Base-by-base conservation (phyloP, 768 basidiomycete genomes). In the Hygrophorus russula region DNA sequence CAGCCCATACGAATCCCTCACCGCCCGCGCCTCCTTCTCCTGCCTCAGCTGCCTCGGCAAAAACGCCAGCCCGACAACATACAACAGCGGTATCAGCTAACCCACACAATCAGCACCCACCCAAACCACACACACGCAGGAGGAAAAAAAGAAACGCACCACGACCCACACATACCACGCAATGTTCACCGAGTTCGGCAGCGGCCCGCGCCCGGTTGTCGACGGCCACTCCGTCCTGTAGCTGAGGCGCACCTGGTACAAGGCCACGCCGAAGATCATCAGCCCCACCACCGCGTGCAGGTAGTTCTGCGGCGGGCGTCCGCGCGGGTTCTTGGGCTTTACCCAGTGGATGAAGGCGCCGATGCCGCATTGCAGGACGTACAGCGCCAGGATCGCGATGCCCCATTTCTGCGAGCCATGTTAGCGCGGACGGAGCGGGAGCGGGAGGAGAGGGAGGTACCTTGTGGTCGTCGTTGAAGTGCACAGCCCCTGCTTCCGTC, bases 221-320 rank as follows among this genome's bases (percentile, higher is more conserved):
- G 46, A 53, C 0, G 65, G 60, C 77, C 77, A 81, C 53, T 80
- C 76, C 5, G 42, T 38, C 24, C 59, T 56, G 53, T 63, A 74
- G 2, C 74, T 74, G 13, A 57, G 59, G 36, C 66, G 59, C 12
- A 72, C 71, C 55, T 77, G 72, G 48, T 67, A 74, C 36, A 72
- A 59, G 18, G 73, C 64, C 8, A 76, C 57, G 5, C 53, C 70
- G 41, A 80, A 67, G 39, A 73, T 67, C 8, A 63, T 37, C 24
- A 80, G 51, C 0, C 78, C 80, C 1, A 78, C 43, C 11, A 74
- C 45, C 10, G 73, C 77, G 51, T 82, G 79, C 19, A 69, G 24
- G 53, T 76, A 80, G 53, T 82, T 79, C 48, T 70, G 77, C 36
- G 64, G 55, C 6, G 70, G 78, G 20, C 71, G 70, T 20, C 59